A percentile compares a stretch with the other conserved stretches of the same genome.
phyloP scores from a whole-genome alignment of 108 stramenopile genomes.

The Fragilaria crotonensis region DNA sequence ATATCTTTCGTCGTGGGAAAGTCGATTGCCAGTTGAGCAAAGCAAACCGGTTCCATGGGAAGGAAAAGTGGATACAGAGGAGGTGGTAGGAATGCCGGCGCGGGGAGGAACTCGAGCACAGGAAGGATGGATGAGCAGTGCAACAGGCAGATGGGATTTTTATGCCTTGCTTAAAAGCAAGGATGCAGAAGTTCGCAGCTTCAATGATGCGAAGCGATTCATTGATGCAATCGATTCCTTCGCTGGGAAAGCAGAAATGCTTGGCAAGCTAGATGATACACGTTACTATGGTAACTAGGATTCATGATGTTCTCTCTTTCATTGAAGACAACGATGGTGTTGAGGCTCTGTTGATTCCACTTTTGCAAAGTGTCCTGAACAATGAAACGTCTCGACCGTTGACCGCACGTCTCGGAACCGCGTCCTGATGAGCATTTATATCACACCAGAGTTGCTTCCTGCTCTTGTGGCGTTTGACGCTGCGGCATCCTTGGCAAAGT shows the following conservation, averaged over 20 bases:
- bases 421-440: slow-evolving; percentile 11
- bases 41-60: no score
- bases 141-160: no score
- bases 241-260: slow-evolving; percentile 31
- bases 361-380: slow-evolving; percentile 20
- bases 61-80: no score
- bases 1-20: no score
- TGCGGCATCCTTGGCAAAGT: neutral
- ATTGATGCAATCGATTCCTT: slow-evolving; percentile 29
- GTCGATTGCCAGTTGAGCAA: no score
- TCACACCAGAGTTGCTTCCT: slow-evolving; percentile 17
- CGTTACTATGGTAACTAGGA: slow-evolving; percentile 20
- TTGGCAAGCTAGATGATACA: slow-evolving; percentile 19
- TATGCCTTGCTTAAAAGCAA: slow-evolving; percentile 18
- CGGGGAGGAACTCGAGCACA: no score
- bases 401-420: slow-evolving; percentile 12
- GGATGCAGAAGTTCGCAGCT: slow-evolving; percentile 8
- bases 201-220: slow-evolving; percentile 16
- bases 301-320: slow-evolving; percentile 25
- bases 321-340: slow-evolving; percentile 12
- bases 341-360: slow-evolving; percentile 18
- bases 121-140: no score
- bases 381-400: slow-evolving; percentile 25
- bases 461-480: slow-evolving; percentile 8
- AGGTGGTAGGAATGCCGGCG: no score